phyloP scores from a whole-genome alignment of 164 flowering plant species.

The Macadamia integrifolia region DNA sequence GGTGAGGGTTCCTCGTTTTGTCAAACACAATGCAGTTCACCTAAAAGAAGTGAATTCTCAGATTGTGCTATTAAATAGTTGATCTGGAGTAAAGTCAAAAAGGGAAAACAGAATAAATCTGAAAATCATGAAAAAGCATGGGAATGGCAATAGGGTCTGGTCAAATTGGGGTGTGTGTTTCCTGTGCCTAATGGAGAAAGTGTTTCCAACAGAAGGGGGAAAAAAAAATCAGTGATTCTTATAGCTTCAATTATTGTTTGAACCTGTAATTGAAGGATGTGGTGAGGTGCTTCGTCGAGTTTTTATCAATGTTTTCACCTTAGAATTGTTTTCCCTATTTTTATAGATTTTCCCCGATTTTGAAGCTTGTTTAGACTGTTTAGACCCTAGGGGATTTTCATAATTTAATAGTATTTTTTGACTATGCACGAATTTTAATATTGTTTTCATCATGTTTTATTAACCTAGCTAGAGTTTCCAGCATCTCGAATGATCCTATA shows the following conservation, averaged over 20 bases:
- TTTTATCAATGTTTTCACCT: no score
- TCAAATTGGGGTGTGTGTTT: neutral
- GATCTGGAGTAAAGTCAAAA: neutral
- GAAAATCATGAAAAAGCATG: neutral
- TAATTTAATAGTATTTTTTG: no score
- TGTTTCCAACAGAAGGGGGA: neutral
- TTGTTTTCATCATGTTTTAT: no score
- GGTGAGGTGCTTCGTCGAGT: no score
- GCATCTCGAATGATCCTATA: no score
- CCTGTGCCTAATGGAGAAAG: neutral
- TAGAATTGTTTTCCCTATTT: no score
- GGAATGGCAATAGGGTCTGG: no score
- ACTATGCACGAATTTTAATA: no score
- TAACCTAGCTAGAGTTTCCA: no score
- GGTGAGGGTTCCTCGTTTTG: constrained; percentile 97
- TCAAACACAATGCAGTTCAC: constrained; percentile 86
- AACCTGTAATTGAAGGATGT: neutral
- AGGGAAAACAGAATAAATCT: neutral
- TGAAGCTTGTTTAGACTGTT: no score
- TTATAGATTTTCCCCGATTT: no score
- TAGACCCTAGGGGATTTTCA: no score
- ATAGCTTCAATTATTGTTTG: neutral
- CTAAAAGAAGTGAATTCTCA: constrained; percentile 27
- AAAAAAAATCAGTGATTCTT: neutral
- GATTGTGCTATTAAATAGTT: neutral